These are phyloP conservation scores for Raphanus raphanistrum DNA, from an alignment of 345 rosid genomes.

Conservation along the genomic window DNA sequence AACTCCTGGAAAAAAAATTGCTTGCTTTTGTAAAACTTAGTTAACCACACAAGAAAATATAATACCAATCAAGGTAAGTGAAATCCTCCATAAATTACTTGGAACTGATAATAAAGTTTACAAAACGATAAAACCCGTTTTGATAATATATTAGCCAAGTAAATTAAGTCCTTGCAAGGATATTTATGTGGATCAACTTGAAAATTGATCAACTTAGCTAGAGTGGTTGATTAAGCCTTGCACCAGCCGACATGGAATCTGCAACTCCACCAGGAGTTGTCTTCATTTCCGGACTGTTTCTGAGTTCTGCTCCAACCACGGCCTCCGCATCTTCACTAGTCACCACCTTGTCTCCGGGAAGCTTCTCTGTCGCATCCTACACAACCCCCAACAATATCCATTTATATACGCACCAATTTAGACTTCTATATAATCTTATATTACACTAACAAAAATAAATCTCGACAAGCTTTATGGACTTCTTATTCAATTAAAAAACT, in stretches of 20 bases:
- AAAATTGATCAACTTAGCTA: not conserved
- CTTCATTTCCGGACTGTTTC: constrained; percentile 42
- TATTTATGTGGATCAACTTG: not conserved
- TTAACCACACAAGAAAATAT: not conserved
- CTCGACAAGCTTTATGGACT: not conserved
- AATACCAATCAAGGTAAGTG: too few relatives aligned
- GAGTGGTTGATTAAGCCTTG: constrained; percentile 48
- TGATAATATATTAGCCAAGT: not conserved
- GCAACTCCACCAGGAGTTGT: constrained; percentile 59
- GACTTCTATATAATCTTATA: not conserved
- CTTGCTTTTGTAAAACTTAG: not conserved
- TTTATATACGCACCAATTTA: not conserved
- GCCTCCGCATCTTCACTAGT: constrained; percentile 56
- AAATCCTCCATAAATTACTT: not conserved
- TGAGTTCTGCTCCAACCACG: constrained; percentile 51
- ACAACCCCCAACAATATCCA: not conserved
- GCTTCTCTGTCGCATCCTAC: constrained; percentile 49
- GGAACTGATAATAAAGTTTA: not conserved
- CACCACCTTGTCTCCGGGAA: constrained; percentile 48
- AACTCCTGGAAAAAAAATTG: not conserved
- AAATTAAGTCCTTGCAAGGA: not conserved
- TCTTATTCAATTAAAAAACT: not conserved
- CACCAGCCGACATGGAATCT: constrained; percentile 53
- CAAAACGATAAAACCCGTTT: not conserved
- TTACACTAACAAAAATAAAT: not conserved